These are phyloP conservation scores for Geotrichum ghanense DNA, from an alignment of 805 yeast species.

Conservation along the genomic window DNA sequence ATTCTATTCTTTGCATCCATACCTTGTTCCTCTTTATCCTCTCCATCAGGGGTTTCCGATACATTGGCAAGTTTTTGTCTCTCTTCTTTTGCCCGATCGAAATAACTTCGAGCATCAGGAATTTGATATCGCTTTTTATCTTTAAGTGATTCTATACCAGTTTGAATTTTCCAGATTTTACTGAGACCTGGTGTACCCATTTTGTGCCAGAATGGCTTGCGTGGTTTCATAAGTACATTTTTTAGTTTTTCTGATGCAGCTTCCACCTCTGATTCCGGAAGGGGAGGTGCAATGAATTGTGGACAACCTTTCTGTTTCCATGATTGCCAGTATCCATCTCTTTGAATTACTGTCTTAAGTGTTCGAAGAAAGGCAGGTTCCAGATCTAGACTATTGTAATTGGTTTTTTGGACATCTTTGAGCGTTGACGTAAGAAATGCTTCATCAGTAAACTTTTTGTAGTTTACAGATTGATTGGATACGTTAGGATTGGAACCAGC, in stretches of 20 bases:
- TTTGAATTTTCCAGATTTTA: constrained; percentile 29
- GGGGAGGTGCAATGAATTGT: constrained; percentile 16
- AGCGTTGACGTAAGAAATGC: constrained; percentile 11
- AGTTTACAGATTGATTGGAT: constrained; percentile 6
- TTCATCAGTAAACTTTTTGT: constrained; percentile 7
- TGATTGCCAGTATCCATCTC: constrained; percentile 23
- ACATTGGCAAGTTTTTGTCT: constrained; percentile 6
- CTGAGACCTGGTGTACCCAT: constrained; percentile 25
- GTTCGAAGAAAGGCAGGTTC: constrained; percentile 11
- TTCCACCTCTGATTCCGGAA: constrained; percentile 2
- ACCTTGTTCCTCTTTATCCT: constrained; percentile 7
- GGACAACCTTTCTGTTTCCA: constrained; percentile 25
- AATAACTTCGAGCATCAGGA: constrained; percentile 19
- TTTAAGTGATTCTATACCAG: constrained; percentile 29
- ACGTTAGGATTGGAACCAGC: neutral
- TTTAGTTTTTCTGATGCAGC: constrained; percentile 7
- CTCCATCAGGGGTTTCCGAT: constrained; percentile 14
- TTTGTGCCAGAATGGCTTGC: constrained; percentile 19
- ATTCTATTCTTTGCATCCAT: constrained; percentile 5
- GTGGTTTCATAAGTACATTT: constrained; percentile 5
- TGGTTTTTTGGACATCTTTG: neutral
- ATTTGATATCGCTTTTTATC: constrained; percentile 10
- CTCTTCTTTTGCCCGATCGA: constrained; percentile 7
- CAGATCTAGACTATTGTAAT: constrained; percentile 8
- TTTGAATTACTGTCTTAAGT: constrained; percentile 11